Conservation (phyloP, 768 basidiomycete species). For the Sutorius australiensis region DNA sequence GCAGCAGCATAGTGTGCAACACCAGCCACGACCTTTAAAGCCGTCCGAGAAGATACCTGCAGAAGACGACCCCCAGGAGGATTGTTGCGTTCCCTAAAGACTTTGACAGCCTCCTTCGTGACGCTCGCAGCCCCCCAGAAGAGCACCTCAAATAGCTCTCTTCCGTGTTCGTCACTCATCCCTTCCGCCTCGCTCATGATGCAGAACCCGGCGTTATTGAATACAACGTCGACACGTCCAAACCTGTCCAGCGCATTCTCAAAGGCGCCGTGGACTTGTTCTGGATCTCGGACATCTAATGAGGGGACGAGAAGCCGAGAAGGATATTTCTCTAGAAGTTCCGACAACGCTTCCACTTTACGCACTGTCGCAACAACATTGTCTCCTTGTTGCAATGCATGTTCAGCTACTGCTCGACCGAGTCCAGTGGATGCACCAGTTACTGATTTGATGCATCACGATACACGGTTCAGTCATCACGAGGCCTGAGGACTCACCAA, state of each 20-base stretch:
- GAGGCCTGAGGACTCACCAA: constrained; percentile 13
- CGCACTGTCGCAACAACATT: constrained; percentile 42
- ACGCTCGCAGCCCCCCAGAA: constrained; percentile 39
- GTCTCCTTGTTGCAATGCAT: constrained; percentile 37
- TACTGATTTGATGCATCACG: constrained; percentile 24
- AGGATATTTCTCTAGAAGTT: constrained; percentile 27
- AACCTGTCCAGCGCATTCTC: constrained; percentile 32
- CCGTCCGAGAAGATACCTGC: constrained; percentile 32
- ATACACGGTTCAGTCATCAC: neutral
- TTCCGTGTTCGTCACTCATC: constrained; percentile 31
- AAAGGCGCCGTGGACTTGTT: constrained; percentile 36
- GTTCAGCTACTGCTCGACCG: constrained; percentile 34
- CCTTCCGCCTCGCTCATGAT: constrained; percentile 37
- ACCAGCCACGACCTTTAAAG: constrained; percentile 20
- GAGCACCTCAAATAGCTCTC: constrained; percentile 36
- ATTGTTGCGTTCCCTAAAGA: constrained; percentile 38
- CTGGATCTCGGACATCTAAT: constrained; percentile 36
- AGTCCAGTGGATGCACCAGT: constrained; percentile 41
- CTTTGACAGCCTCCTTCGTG: constrained; percentile 28
- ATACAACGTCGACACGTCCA: constrained; percentile 43
- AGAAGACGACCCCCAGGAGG: constrained; percentile 39
- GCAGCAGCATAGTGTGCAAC: constrained; percentile 24
- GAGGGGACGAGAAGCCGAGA: constrained; percentile 35
- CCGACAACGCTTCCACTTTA: constrained; percentile 25
- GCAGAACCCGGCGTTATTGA: constrained; percentile 40